These are phyloP conservation scores for Rhizoclosmatium globosum DNA, from an alignment of 192 early-diverging fungal species.

Conservation along the genomic window DNA sequence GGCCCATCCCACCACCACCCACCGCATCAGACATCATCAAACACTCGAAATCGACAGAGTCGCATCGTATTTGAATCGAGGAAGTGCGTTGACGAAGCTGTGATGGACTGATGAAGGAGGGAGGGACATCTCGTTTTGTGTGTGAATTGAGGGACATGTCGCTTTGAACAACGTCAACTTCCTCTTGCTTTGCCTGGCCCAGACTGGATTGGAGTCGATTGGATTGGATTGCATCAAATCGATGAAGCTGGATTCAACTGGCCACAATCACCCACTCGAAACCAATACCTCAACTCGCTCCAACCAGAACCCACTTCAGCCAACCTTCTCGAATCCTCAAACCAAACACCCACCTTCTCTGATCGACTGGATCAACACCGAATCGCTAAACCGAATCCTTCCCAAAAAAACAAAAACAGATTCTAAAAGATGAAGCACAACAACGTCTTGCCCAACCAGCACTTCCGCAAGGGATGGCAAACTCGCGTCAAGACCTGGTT, in stretches of 20 bases:
- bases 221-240: too few relatives aligned
- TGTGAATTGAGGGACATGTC: not conserved
- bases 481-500: constrained; percentile 97
- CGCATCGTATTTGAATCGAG: not conserved
- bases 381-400: too few relatives aligned
- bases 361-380: not conserved
- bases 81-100: not conserved
- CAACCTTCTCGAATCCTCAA: not conserved
- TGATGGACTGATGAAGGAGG: too few relatives aligned
- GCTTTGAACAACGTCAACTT: too few relatives aligned
- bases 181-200: too few relatives aligned
- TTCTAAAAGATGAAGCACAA: constrained; percentile 82
- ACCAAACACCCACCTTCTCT: not conserved
- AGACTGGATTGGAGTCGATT: too few relatives aligned
- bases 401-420: not conserved
- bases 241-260: too few relatives aligned
- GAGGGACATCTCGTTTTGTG: too few relatives aligned
- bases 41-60: not conserved
- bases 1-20: not conserved
- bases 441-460: constrained; percentile 91
- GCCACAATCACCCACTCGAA: too few relatives aligned
- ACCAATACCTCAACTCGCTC: too few relatives aligned
- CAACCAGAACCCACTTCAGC: too few relatives aligned
- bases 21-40: not conserved
- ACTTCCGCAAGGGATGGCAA: constrained; percentile 99